Evolutionary conservation across 2,329 filamentous ascomycete genomes (phyloP), one percentile per base, ranked within the genome.

Genomic region (Teratosphaeriaceae sp.): DNA sequence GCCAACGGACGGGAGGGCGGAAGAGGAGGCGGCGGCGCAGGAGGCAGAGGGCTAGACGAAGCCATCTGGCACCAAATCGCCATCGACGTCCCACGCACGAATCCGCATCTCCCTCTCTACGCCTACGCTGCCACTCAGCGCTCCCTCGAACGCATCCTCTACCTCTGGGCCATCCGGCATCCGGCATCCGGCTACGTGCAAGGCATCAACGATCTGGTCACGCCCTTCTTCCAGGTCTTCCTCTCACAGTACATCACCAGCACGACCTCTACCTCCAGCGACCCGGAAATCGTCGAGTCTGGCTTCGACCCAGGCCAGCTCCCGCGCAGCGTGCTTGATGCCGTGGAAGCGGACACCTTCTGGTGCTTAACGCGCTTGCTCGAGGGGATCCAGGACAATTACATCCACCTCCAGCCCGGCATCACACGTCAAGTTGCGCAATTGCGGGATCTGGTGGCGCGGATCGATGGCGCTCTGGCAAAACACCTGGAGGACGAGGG

Each of bases 21-120:
- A n/a, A n/a, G n/a, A n/a, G n/a, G n/a, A n/a, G n/a, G n/a, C n/a
- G n/a, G n/a, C n/a, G n/a, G n/a, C n/a, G n/a, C n/a, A n/a, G 80
- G 86, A 49, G 75, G 79, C 33, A 78, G 86, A 42, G 90, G 89
- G 2, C 69, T 98, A 15, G 94, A 98, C 56, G 92, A 98, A 69
- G 85, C 88, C n/a, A 82, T 98, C 46, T 98, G 92, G 92, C 92
- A 98, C 69, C 92, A 98, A 62, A 97, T 98, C 67, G 96, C 88
- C 65, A 98, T 98, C 59, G 92, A 98, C 61, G 87, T 97, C 18
- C 92, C 92, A 2, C 80, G 92, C 39, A 98, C 92, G 3, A 97
- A 95, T 61, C 92, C 92, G 9, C 92, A 97, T 65, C 83, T 98
- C 42, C 86, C 94, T 55, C 75, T 98, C 0, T 98, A 98, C 67